Conservation (phyloP, 345 rosid genomes). For the Murraya koenigii region DNA sequence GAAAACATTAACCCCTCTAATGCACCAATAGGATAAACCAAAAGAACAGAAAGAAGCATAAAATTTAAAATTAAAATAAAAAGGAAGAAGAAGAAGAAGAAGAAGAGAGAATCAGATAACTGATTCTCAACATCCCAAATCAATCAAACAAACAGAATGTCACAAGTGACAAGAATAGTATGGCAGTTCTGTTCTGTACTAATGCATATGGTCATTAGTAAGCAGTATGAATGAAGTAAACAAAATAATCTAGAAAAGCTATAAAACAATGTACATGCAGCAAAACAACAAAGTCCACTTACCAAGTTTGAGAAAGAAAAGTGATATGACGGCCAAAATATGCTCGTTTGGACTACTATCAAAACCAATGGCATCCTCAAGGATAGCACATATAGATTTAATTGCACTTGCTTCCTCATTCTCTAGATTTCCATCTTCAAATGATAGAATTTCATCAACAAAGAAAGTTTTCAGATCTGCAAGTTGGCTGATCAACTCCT, state of each 20-base stretch:
- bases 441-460: constrained; percentile 26
- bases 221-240: neutral
- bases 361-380: constrained; percentile 48
- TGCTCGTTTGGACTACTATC: constrained; percentile 57
- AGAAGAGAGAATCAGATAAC: neutral
- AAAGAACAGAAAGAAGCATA: neutral
- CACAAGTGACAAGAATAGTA: neutral
- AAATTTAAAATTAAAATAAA: neutral
- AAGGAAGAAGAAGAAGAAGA: no score
- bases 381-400: constrained; percentile 46
- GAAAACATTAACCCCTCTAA: neutral
- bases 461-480: constrained; percentile 33
- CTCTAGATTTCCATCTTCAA: constrained; percentile 32
- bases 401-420: constrained; percentile 45
- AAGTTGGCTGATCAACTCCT: constrained; percentile 53
- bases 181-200: neutral
- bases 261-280: neutral
- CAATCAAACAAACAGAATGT: neutral
- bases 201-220: neutral
- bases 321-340: constrained; percentile 48
- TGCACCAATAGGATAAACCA: neutral
- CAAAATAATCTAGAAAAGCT: neutral
- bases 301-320: constrained; percentile 74
- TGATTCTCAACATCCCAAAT: neutral
- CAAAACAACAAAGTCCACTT: constrained; percentile 24